Conservation (phyloP, 2,329 filamentous ascomycete species). For the Fusarium algeriense region DNA sequence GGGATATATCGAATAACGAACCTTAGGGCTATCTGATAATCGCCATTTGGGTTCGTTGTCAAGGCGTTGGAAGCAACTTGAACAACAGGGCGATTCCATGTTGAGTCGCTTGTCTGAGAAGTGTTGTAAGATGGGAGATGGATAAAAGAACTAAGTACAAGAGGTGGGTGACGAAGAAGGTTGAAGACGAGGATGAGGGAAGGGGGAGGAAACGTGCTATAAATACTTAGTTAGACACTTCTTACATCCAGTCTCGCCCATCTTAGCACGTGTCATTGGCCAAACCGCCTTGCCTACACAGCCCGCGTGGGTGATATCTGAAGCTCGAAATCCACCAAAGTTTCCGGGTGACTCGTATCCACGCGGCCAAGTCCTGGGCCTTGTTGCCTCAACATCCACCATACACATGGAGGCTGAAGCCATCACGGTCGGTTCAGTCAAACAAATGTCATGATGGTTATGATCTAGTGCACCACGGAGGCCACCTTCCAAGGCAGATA, state of each 20-base stretch:
- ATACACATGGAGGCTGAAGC: background rate
- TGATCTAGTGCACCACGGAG: background rate
- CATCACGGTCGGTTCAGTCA: background rate
- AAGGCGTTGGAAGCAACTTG: background rate
- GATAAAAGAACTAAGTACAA: background rate
- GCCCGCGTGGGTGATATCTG: background rate
- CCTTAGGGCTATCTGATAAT: background rate
- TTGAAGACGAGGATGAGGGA: too few species aligned
- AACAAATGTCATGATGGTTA: background rate
- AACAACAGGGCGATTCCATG: background rate
- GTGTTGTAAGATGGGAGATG: background rate
- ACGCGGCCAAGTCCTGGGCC: background rate
- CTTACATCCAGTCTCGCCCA: too few species aligned
- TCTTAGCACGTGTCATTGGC: background rate
- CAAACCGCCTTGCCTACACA: background rate
- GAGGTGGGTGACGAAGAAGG: background rate
- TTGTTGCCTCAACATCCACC: background rate
- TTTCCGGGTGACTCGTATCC: background rate
- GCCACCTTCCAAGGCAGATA: background rate
- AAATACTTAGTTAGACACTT: background rate
- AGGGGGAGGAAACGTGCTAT: background rate
- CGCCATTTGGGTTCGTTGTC: background rate
- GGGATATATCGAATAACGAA: background rate
- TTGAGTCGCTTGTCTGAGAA: background rate
- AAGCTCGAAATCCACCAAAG: too few species aligned